A percentile compares a stretch with the other conserved stretches of the same genome.
These are phyloP conservation scores for Microcyclospora tardicrescens DNA, from an alignment of 2,329 filamentous ascomycete genomes.

Conservation along the genomic window DNA sequence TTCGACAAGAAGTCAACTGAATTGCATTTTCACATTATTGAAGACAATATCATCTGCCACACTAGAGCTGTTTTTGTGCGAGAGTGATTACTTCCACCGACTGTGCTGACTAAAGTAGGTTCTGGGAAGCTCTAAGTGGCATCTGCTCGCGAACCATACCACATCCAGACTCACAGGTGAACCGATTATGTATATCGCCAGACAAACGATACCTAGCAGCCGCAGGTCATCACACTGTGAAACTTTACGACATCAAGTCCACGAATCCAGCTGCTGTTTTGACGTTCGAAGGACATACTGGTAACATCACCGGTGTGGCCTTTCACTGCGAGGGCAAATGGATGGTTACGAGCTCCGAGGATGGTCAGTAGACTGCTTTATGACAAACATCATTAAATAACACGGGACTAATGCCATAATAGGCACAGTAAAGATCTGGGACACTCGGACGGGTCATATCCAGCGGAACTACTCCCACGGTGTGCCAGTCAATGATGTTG, in stretches of 20 bases:
- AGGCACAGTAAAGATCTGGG: constrained; percentile 86
- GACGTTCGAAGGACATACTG: constrained; percentile 90
- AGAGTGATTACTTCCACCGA: neutral
- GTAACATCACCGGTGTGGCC: constrained; percentile 89
- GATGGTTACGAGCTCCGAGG: constrained; percentile 98
- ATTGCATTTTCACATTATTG: neutral
- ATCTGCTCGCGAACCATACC: constrained; percentile 98
- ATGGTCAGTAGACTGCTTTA: constrained; percentile 38
- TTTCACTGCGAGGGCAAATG: constrained; percentile 99
- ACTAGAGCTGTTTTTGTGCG: neutral
- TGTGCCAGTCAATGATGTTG: constrained; percentile 85
- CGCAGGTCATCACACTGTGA: constrained; percentile 71
- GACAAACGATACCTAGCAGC: constrained; percentile 92
- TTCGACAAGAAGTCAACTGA: no score
- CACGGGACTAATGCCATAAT: neutral
- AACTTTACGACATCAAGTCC: constrained; percentile 96
- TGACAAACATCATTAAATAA: neutral
- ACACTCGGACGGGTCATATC: constrained; percentile 70
- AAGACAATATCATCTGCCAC: neutral
- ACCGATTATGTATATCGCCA: constrained; percentile 93
- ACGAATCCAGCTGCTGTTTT: constrained; percentile 91
- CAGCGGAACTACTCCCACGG: constrained; percentile 90
- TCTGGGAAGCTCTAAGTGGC: constrained; percentile 96
- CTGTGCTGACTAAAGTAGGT: constrained; percentile 39
- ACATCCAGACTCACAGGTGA: constrained; percentile 95